Percentiles rank a stretch among this genome's conserved stretches.
These are phyloP conservation scores for Pulchroboletus neoregius DNA, from an alignment of 1,284 basidiomycete species.

Conservation along the genomic window DNA sequence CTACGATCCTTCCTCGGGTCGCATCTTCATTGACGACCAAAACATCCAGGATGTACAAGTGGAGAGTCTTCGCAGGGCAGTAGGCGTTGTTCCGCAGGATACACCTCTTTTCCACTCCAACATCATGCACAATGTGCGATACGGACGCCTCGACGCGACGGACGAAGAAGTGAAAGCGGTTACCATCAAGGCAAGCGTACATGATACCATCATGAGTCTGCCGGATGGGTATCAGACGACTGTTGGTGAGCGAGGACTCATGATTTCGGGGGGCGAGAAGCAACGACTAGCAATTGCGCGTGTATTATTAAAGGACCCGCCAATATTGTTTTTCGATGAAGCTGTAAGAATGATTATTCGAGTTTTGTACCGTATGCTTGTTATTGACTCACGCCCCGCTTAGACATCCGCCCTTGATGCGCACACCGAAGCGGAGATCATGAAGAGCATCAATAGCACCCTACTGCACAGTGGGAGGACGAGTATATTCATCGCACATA, in stretches of 20 bases:
- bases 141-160: conserved; percentile 84
- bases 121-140: conserved; percentile 92
- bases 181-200: conserved; percentile 83
- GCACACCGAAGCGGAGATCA: conserved; percentile 91
- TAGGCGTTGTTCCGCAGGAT: conserved; percentile 97
- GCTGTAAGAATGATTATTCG: conserved; percentile 56
- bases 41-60: conserved; percentile 76
- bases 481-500: conserved; percentile 94
- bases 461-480: conserved; percentile 79
- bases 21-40: conserved; percentile 85
- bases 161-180: conserved; percentile 88
- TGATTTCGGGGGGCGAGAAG: conserved; percentile 99
- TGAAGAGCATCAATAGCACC: conserved; percentile 87
- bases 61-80: conserved; percentile 66
- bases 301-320: conserved; percentile 89
- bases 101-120: conserved; percentile 96
- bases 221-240: conserved; percentile 88
- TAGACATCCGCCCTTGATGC: conserved; percentile 94
- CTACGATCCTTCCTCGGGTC: conserved; percentile 81
- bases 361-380: neutral
- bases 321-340: conserved; percentile 97
- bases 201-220: conserved; percentile 73
- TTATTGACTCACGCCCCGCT: conserved; percentile 1
- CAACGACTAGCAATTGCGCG: conserved; percentile 93
- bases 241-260: conserved; percentile 93